These are phyloP conservation scores for Zizania latifolia DNA, from an alignment of 176 grass and related monocot genomes.

Conservation along the genomic window DNA sequence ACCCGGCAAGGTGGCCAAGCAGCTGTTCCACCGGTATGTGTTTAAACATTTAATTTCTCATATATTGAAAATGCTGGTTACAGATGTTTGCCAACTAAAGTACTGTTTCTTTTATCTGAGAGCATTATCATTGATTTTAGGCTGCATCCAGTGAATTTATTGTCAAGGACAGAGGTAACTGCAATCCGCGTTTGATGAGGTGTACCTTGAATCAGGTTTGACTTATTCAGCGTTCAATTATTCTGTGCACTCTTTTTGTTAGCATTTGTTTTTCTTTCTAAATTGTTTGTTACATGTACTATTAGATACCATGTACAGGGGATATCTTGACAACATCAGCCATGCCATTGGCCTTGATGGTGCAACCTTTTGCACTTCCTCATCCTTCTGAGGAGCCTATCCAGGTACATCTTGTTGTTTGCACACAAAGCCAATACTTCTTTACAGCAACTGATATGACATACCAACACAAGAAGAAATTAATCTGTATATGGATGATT, in stretches of 20 bases:
- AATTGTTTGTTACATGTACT: slow-evolving; percentile 29
- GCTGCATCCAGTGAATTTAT: slow-evolving; percentile 70
- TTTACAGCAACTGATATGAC: background rate
- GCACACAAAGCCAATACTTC: background rate
- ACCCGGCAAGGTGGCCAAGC: slow-evolving; percentile 72
- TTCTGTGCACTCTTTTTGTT: background rate
- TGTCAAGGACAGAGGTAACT: slow-evolving; percentile 84
- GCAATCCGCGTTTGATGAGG: slow-evolving; percentile 74
- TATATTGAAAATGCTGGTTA: background rate
- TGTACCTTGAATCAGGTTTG: slow-evolving; percentile 86
- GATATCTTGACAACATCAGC: slow-evolving; percentile 70
- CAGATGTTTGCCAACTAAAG: background rate
- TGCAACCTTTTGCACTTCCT: slow-evolving; percentile 74
- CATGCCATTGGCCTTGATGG: slow-evolving; percentile 82
- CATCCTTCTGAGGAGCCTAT: slow-evolving; percentile 82
- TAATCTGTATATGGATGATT: background rate
- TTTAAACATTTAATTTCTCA: slow-evolving; percentile 5
- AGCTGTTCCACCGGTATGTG: slow-evolving; percentile 63
- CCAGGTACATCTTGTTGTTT: slow-evolving; percentile 37
- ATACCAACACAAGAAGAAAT: background rate
- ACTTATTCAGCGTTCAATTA: background rate
- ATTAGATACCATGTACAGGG: slow-evolving; percentile 84
- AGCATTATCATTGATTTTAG: slow-evolving; percentile 28
- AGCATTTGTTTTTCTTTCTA: slow-evolving; percentile 9
- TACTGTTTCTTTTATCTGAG: background rate